Evolutionary conservation across 2,329 filamentous ascomycete species (phyloP).

Genomic region (Sphaerostilbella broomeana): DNA sequence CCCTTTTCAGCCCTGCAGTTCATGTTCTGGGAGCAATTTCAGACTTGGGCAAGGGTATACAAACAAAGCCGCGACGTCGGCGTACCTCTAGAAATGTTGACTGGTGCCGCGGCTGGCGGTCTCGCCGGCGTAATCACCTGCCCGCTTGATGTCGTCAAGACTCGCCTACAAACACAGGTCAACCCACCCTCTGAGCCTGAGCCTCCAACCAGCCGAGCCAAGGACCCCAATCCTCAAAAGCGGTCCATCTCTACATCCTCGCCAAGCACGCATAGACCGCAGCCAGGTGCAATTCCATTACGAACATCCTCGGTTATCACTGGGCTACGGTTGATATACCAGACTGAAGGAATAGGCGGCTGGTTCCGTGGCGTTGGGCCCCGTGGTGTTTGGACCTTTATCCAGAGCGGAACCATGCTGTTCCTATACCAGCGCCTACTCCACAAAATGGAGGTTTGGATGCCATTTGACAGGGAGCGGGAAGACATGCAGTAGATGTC

Average conservation of each 20-base stretch:
- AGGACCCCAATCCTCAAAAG: constrained; percentile 45
- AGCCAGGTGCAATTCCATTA: constrained; percentile 70
- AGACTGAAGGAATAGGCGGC: constrained; percentile 76
- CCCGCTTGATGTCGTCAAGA: constrained; percentile 95
- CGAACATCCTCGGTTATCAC: constrained; percentile 85
- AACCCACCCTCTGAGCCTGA: constrained; percentile 17
- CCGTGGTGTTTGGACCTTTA: constrained; percentile 90
- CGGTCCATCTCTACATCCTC: constrained; percentile 84
- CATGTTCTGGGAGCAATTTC: constrained; percentile 95
- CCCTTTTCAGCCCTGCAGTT: constrained; percentile 96
- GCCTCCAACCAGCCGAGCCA: constrained; percentile 23
- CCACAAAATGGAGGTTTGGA: constrained; percentile 60
- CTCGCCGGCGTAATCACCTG: constrained; percentile 92
- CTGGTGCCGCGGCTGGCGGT: constrained; percentile 82
- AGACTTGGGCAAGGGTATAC: constrained; percentile 71
- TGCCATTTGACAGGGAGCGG: constrained; percentile 21
- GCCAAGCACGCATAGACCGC: constrained; percentile 73
- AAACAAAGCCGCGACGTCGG: constrained; percentile 80
- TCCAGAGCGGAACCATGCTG: constrained; percentile 94
- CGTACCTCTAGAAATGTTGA: constrained; percentile 75
- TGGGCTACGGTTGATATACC: constrained; percentile 81
- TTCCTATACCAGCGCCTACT: constrained; percentile 88
- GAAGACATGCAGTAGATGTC: constrained; percentile 4
- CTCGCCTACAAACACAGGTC: constrained; percentile 88
- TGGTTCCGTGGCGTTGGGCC: constrained; percentile 95